Evolutionary conservation across 352 stramenopile species (phyloP), one percentile per base, ranked within the genome.

Genomic region (Pythium brachiatum): DNA sequence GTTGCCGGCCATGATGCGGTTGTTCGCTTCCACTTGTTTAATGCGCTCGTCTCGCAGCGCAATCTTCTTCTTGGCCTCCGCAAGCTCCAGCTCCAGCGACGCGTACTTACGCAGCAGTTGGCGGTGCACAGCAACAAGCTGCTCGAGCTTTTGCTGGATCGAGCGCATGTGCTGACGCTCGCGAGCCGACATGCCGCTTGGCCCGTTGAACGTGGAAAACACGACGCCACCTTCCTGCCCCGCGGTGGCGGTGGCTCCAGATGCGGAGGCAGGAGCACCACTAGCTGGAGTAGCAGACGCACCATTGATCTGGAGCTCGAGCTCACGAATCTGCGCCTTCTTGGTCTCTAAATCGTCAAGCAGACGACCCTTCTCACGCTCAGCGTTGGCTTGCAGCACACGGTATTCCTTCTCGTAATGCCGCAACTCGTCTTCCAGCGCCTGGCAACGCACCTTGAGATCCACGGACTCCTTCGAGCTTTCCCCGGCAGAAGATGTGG

Each of bases 31-130:
- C n/a, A 97, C 82, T 36, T 93, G 78, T 62, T 93, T 91, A 65
- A 97, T 96, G 31, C 89, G 85, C 32, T 97, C 88, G 66, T 97
- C 90, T 32, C 89, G 88, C 20, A 96, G 64, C n/a, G 75, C 70
- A 48, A 96, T 73, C 64, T 96, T 96, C 79, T 96, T 95, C 57
- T 88, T 90, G 29, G 88, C 82, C 54, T 97, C 90, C 3, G 73
- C 87, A n/a, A 92, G 67, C 53, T 95, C 89, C 6, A 96, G 74
- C 64, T 97, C 90, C 5, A 96, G 72, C 12, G 86, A 94, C 38
- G 88, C 88, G 60, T 96, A 96, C 66, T 97, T 97, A 54, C 90
- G 86, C 48, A 97, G 60, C 16, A 97, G 68, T 62, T 97, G 88
- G 13, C 88, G 84, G 62, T 97, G 89, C 29, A 96, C 90, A 11